Evolutionary conservation across 805 yeast species (phyloP).

Genomic region (Saccharomycopsis babjevae): DNA sequence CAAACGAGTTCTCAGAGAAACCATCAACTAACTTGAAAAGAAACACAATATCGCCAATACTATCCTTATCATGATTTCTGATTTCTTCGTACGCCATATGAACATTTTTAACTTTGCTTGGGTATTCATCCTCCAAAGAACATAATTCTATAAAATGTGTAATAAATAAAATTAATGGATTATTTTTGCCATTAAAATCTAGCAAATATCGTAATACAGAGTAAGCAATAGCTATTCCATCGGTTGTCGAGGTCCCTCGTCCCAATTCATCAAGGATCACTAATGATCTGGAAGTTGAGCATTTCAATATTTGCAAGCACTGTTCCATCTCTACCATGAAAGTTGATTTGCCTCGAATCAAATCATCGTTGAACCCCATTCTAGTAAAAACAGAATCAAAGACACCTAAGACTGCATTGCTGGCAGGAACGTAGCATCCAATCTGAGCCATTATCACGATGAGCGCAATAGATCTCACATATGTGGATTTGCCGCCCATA

Average conservation of each 20-base stretch:
- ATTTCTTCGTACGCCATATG: slow-evolving; percentile 56
- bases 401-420: slow-evolving; percentile 47
- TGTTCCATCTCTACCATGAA: slow-evolving; percentile 72
- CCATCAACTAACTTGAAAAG: slow-evolving; percentile 43
- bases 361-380: slow-evolving; percentile 78
- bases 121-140: slow-evolving; percentile 34
- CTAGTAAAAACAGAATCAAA: slow-evolving; percentile 51
- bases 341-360: slow-evolving; percentile 68
- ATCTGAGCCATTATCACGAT: slow-evolving; percentile 64
- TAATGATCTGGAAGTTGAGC: slow-evolving; percentile 44
- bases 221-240: slow-evolving; percentile 77
- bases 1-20: slow-evolving; percentile 56
- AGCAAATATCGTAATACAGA: slow-evolving; percentile 55
- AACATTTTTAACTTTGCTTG: slow-evolving; percentile 40
- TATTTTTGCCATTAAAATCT: slow-evolving; percentile 23
- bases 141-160: slow-evolving; percentile 74
- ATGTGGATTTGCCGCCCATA: slow-evolving; percentile 82
- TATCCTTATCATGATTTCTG: slow-evolving; percentile 28
- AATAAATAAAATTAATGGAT: slow-evolving; percentile 52
- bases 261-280: slow-evolving; percentile 71
- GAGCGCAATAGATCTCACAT: slow-evolving; percentile 64
- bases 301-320: slow-evolving; percentile 44
- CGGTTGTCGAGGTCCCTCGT: slow-evolving; percentile 57
- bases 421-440: slow-evolving; percentile 70
- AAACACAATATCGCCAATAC: slow-evolving; percentile 34